Percentiles rank a stretch among this genome's conserved stretches.
These are phyloP conservation scores for Alternaria brassicicola DNA, from an alignment of 2,329 filamentous ascomycete genomes.

Conservation along the genomic window DNA sequence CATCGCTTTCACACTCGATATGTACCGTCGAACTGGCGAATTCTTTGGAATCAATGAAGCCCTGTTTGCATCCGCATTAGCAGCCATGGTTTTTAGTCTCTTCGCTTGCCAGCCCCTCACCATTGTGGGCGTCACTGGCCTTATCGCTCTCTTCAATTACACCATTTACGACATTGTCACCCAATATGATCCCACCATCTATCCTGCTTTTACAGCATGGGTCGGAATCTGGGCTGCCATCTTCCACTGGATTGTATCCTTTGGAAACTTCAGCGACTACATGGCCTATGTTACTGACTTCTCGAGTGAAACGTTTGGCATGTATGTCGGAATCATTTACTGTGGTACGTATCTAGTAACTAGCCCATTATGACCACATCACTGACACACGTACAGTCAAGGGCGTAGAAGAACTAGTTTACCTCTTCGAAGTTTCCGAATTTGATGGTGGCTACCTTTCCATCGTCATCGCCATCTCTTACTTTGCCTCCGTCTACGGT, in stretches of 20 bases:
- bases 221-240: slow-evolving; percentile 63
- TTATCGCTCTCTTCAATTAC: slow-evolving; percentile 61
- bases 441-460: slow-evolving; percentile 56
- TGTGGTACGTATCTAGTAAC: slow-evolving; percentile 48
- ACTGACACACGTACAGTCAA: slow-evolving; percentile 51
- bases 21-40: slow-evolving; percentile 60
- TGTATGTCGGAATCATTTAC: slow-evolving; percentile 64
- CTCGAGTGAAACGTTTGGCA: slow-evolving; percentile 59
- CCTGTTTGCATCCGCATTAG: slow-evolving; percentile 61
- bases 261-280: slow-evolving; percentile 62
- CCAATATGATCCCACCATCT: slow-evolving; percentile 57
- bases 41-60: slow-evolving; percentile 65
- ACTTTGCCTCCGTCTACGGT: slow-evolving; percentile 58
- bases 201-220: slow-evolving; percentile 63
- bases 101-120: slow-evolving; percentile 61
- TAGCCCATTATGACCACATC: too few species aligned
- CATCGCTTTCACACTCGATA: slow-evolving; percentile 64
- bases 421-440: slow-evolving; percentile 54
- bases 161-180: slow-evolving; percentile 64
- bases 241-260: slow-evolving; percentile 62
- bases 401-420: slow-evolving; percentile 62
- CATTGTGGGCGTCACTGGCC: slow-evolving; percentile 63
- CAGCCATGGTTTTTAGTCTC: slow-evolving; percentile 61
- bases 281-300: slow-evolving; percentile 66
- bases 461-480: slow-evolving; percentile 58